phyloP scores from a whole-genome alignment of 1,284 basidiomycete species.

The Cryptococcus sp. region DNA sequence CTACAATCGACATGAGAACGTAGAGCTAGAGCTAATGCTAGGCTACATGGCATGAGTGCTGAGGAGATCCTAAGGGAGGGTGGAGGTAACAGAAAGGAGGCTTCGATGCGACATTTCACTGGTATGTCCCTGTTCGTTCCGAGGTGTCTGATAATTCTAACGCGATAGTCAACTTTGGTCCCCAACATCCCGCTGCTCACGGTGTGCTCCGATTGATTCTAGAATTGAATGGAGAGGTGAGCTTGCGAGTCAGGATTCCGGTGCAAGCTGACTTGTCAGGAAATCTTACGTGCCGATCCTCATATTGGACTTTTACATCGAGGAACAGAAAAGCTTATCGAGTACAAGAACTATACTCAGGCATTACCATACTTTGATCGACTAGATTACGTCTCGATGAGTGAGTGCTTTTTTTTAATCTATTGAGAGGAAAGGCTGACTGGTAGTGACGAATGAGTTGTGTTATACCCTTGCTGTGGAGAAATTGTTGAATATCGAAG shows the following conservation, averaged over 20 bases:
- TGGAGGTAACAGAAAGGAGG: conserved; percentile 61
- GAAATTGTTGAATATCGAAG: conserved; percentile 96
- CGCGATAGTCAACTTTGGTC: conserved; percentile 81
- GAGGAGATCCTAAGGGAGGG: conserved; percentile 72
- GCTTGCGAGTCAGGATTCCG: neutral
- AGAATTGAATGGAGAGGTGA: conserved; percentile 87
- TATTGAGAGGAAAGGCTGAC: neutral
- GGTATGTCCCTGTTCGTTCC: conserved; percentile 52
- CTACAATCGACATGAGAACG: too few species aligned
- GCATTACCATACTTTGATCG: conserved; percentile 99
- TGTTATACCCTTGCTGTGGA: conserved; percentile 97
- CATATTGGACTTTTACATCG: conserved; percentile 96
- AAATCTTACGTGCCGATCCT: conserved; percentile 83
- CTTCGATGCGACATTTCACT: conserved; percentile 88
- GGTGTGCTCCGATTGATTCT: conserved; percentile 97
- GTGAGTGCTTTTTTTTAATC: conserved; percentile 52
- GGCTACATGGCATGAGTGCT: conserved; percentile 68
- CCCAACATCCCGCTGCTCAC: conserved; percentile 98
- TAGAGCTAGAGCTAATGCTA: conserved; percentile 12
- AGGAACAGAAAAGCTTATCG: conserved; percentile 97
- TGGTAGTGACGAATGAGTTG: conserved; percentile 84
- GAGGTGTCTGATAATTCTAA: neutral
- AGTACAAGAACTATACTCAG: conserved; percentile 98
- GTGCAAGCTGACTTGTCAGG: conserved; percentile 37
- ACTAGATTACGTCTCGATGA: conserved; percentile 99